Percentiles rank a stretch among this genome's conserved stretches.
These are phyloP conservation scores for Halophytophthora batemanensis DNA, from an alignment of 352 stramenopile genomes.

Conservation along the genomic window DNA sequence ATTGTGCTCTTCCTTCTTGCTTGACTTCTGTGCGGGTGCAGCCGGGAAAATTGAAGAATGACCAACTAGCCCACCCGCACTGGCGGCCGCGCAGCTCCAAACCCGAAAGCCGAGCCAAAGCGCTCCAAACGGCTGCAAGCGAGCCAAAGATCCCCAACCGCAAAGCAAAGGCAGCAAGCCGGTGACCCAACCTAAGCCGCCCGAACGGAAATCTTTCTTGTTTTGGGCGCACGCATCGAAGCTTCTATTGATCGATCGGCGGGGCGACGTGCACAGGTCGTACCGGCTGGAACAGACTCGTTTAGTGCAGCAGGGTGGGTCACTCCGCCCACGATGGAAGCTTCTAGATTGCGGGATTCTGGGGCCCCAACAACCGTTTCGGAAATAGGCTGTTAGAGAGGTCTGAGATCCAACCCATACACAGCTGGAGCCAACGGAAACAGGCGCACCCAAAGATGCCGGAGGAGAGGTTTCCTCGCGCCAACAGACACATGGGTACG, in stretches of 20 bases:
- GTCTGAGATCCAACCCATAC: constrained; percentile 11
- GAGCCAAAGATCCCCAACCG: constrained; percentile 32
- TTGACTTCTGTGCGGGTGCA: constrained; percentile 17
- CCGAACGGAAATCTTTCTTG: constrained; percentile 13
- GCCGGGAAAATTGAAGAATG: constrained; percentile 69
- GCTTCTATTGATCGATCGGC: constrained; percentile 25
- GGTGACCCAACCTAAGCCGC: constrained; percentile 13
- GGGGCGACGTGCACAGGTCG: constrained; percentile 20
- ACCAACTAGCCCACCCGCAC: too few species aligned
- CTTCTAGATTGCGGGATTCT: constrained; percentile 57
- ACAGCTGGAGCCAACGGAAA: constrained; percentile 1
- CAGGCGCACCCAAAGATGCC: too few species aligned
- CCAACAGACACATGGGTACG: too few species aligned
- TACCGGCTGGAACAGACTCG: rapidly evolving
- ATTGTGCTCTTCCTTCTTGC: constrained; percentile 41
- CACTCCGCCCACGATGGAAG: constrained; percentile 37
- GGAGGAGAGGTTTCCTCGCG: too few species aligned
- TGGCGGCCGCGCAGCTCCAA: too few species aligned
- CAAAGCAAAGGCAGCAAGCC: constrained; percentile 2
- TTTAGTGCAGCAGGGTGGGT: constrained; percentile 17
- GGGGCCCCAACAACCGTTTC: constrained; percentile 3
- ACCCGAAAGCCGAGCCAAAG: neutral
- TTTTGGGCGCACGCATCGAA: constrained; percentile 15
- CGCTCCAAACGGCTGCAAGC: constrained; percentile 5
- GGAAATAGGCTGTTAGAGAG: constrained; percentile 8